Evolutionary conservation across 768 basidiomycete genomes (phyloP).

Genomic region (Russula abietina): DNA sequence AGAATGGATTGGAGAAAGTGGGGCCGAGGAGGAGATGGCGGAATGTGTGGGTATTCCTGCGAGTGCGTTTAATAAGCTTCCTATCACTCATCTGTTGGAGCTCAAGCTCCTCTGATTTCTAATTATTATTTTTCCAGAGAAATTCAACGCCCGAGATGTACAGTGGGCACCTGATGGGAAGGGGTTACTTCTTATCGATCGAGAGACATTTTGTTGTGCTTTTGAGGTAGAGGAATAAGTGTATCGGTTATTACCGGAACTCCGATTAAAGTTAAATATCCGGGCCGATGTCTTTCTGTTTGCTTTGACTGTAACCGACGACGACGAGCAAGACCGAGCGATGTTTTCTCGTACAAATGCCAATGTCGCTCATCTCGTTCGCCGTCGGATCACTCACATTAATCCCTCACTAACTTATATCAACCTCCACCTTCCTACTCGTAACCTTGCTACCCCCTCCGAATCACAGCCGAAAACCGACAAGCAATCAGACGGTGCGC

Average conservation of each 20-base stretch:
- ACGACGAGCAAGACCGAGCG: constrained; percentile 12
- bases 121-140: constrained; percentile 44
- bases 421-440: not conserved
- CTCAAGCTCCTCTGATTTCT: not conserved
- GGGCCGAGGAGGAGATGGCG: constrained; percentile 67
- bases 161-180: constrained; percentile 86
- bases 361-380: constrained; percentile 18
- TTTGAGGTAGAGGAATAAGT: constrained; percentile 22
- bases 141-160: constrained; percentile 64
- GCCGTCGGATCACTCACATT: constrained; percentile 14
- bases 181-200: constrained; percentile 68
- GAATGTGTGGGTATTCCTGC: constrained; percentile 88
- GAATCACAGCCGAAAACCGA: constrained; percentile 10
- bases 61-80: constrained; percentile 44
- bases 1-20: constrained; percentile 59
- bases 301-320: constrained; percentile 13
- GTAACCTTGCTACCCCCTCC: constrained; percentile 20
- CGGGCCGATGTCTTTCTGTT: not conserved
- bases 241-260: constrained; percentile 13
- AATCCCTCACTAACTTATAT: not conserved
- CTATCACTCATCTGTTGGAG: not conserved
- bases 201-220: constrained; percentile 60
- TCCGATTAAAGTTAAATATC: not conserved
- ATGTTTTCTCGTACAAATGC: constrained; percentile 24
- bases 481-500: constrained; percentile 11